Evolutionary conservation across 768 basidiomycete species (phyloP).

Genomic region (Boletus rufocinnamomeus): DNA sequence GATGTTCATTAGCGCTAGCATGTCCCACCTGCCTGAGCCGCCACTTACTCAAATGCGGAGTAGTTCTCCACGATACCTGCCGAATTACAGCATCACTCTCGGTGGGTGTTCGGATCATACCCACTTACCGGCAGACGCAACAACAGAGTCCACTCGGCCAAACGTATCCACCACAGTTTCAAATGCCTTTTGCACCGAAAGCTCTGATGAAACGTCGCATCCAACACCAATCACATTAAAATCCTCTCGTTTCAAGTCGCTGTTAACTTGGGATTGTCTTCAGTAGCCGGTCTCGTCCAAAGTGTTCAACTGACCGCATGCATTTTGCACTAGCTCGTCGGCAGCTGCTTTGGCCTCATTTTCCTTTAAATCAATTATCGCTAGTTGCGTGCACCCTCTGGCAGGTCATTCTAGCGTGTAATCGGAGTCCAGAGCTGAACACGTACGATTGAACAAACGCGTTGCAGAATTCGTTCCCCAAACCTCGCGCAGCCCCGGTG

Average conservation of each 20-base stretch:
- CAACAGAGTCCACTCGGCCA: conserved; percentile 78
- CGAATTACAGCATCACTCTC: conserved; percentile 2
- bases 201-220: conserved; percentile 87
- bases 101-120: conserved; percentile 13
- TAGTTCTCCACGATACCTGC: conserved; percentile 87
- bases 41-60: conserved; percentile 78
- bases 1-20: conserved; percentile 10
- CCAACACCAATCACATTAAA: conserved; percentile 73
- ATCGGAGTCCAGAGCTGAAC: neutral
- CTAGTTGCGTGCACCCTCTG: conserved; percentile 81
- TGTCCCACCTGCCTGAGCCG: conserved; percentile 3
- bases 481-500: conserved; percentile 89
- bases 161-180: conserved; percentile 59
- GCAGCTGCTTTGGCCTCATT: conserved; percentile 69
- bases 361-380: conserved; percentile 78
- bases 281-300: conserved; percentile 30
- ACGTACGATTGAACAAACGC: conserved; percentile 83
- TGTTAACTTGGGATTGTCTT: conserved; percentile 48
- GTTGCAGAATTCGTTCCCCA: conserved; percentile 88
- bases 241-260: conserved; percentile 54
- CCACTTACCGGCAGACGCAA: conserved; percentile 80
- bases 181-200: conserved; percentile 74
- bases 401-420: conserved; percentile 7
- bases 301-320: conserved; percentile 46
- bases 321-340: conserved; percentile 57